Base-by-base conservation (phyloP, 2,329 filamentous ascomycete species). In the Ophiostoma populinum region DNA sequence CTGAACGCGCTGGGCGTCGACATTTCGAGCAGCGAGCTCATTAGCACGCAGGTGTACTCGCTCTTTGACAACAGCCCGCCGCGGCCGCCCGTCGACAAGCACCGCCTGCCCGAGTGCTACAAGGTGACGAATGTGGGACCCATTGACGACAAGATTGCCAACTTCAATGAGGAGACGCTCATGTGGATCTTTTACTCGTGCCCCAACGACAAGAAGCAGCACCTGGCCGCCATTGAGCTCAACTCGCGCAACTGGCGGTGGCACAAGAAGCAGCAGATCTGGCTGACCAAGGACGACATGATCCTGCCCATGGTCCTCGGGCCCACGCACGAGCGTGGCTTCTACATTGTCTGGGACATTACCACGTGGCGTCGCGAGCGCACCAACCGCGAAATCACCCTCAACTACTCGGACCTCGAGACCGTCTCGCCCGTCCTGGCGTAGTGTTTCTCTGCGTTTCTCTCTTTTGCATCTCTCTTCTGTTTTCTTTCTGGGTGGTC, bases 121-220 rank as follows among this genome's bases (percentile, higher is more conserved):
- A 67, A 63, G 35, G 73, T 78, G 22, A 71, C 64, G 41, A 78
- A 78, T 41, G 70, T 75, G 18, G 70, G 74, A 43, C 62, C 69
- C 3, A 65, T 78, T 35, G 70, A 76, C 41, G 70, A 62, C 45
- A 77, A 77, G 51, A 72, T 77, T 32, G 59, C 60, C 26, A 75
- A 65, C 42, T 76, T 78, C 52, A 76, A 75, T 44, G 73, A 78
- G 42, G 73, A 78, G 52, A 75, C 73, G 0, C 54, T 78, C 32
- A 70, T 78, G 51, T 75, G 69, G 63, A 77, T 78, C 43, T 78
- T 78, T 47, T 77, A 78, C 51, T 74, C 67, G 52, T 74, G 68
- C 40, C 69, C 73, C 7, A 59, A 64, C 29, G 72, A 77, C 46
- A 48, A 66, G 24, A 70, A 74, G 50, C 73, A 78, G 48, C 65